Conservation (phyloP, 352 stramenopile species). For the Phytophthora syringae region DNA sequence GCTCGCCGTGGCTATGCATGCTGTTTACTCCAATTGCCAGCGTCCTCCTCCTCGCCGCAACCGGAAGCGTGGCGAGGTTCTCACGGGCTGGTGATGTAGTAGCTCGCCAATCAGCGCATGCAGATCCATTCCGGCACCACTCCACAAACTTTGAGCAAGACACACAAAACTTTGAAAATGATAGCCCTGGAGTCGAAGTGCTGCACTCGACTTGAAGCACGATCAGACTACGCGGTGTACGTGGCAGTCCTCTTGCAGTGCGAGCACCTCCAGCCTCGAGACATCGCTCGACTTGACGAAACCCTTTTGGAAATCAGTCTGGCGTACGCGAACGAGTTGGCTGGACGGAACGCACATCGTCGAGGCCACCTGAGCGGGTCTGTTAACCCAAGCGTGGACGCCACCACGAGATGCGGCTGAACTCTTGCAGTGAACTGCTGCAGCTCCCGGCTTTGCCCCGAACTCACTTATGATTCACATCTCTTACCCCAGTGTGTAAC, state of each 20-base stretch:
- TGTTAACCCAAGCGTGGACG: neutral
- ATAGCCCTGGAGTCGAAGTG: neutral
- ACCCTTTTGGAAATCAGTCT: constrained; percentile 36
- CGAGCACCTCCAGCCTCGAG: no score
- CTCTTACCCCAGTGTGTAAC: constrained; percentile 28
- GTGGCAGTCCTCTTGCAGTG: constrained; percentile 1
- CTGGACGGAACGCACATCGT: constrained; percentile 6
- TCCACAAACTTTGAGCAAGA: no score
- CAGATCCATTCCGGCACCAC: no score
- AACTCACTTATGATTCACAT: constrained; percentile 21
- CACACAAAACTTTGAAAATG: no score
- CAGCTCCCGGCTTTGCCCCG: constrained; percentile 1
- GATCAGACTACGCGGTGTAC: neutral
- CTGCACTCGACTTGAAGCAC: constrained; percentile 29
- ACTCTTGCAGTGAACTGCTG: constrained; percentile 17
- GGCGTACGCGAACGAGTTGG: constrained; percentile 13
- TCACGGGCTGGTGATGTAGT: constrained; percentile 24
- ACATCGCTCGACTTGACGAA: constrained; percentile 16
- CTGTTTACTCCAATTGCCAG: constrained; percentile 14
- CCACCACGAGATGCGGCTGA: constrained; percentile 16
- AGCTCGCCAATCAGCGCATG: no score
- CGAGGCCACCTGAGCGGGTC: constrained; percentile 2
- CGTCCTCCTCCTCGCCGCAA: constrained; percentile 3
- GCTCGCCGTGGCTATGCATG: constrained; percentile 10
- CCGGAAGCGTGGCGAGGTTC: neutral